Percentiles rank a stretch among this genome's conserved stretches.
Conservation (phyloP, 2,329 filamentous ascomycete species). For the Lithohypha guttulata region DNA sequence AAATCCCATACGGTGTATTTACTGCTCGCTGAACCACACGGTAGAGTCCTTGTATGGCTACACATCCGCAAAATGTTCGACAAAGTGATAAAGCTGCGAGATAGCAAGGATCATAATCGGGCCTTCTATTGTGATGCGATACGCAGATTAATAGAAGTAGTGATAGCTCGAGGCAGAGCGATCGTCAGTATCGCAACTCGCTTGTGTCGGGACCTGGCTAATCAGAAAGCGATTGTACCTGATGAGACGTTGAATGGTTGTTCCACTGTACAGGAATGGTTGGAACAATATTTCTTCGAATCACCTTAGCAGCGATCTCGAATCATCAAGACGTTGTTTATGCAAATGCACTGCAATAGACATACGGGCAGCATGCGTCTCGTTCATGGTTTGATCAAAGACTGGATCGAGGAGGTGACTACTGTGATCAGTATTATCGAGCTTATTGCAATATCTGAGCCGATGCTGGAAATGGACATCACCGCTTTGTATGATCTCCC, state of each 20-base stretch:
- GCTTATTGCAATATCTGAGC: not conserved
- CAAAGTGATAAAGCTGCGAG: not conserved
- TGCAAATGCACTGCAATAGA: not conserved
- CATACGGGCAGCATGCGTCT: not conserved
- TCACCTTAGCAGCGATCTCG: not conserved
- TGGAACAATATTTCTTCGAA: not conserved
- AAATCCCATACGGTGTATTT: not conserved
- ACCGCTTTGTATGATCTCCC: not conserved
- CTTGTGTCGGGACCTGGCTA: not conserved
- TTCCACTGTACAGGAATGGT: not conserved
- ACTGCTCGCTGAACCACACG: constrained; percentile 1
- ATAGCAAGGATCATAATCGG: too few species aligned
- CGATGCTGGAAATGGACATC: not conserved
- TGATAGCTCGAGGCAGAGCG: not conserved
- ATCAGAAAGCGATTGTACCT: not conserved
- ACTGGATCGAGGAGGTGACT: not conserved
- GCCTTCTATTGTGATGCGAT: too few species aligned
- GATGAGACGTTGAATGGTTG: not conserved
- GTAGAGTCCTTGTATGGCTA: not conserved
- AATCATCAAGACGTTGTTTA: not conserved
- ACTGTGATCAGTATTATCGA: not conserved
- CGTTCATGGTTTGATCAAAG: not conserved
- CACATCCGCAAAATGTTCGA: not conserved
- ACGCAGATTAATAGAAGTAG: too few species aligned
- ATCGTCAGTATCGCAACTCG: not conserved